These are phyloP conservation scores for bread wheat (Triticum aestivum) DNA, from an alignment of 176 grass and related monocot species.

Conservation along the genomic window IWGSC_CS_RefSeq_v2.1 NC_057801.1:527320172-527320671, in stretches of 20 bases:
- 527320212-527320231: slow-evolving; percentile 77
- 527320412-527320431: slow-evolving; percentile 13
- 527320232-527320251: not conserved
- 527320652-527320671: slow-evolving; percentile 17
- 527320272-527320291: not conserved
- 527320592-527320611: not conserved
- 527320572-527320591: not conserved
- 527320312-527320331: slow-evolving; percentile 35
- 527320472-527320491: slow-evolving; percentile 1
- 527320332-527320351: slow-evolving; percentile 92
- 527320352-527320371: slow-evolving; percentile 75
- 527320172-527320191: slow-evolving; percentile 87
- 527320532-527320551: too few species aligned
- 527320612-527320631: not conserved
- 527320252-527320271: slow-evolving; percentile 19
- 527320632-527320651: not conserved
- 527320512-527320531: not conserved
- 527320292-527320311: not conserved
- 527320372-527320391: slow-evolving; percentile 76
- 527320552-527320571: not conserved
- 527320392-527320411: not conserved
- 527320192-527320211: slow-evolving; percentile 82
- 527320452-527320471: slow-evolving; percentile 13
- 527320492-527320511: slow-evolving; percentile 16
- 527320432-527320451: slow-evolving; percentile 20